Conservation (phyloP, 2,329 filamentous ascomycete genomes). For the Corinectria fuckeliana region DNA sequence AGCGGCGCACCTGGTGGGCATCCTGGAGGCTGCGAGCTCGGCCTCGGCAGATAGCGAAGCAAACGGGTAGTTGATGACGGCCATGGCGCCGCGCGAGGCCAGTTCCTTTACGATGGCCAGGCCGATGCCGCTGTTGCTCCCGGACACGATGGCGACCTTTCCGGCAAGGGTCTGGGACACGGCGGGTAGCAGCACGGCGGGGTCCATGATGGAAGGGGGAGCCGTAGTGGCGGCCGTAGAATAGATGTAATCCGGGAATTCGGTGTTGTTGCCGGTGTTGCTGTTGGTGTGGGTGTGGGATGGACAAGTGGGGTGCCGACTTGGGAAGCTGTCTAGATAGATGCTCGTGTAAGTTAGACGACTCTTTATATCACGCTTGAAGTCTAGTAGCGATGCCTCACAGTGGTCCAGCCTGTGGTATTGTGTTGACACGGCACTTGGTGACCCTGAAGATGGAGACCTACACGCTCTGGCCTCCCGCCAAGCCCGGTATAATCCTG, state of each 20-base stretch:
- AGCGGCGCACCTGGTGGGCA: constrained; percentile 43
- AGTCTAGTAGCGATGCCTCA: not conserved
- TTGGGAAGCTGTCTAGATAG: not conserved
- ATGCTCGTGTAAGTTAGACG: constrained; percentile 6
- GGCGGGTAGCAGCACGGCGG: constrained; percentile 9
- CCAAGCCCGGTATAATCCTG: not conserved
- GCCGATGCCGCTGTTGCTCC: constrained; percentile 48
- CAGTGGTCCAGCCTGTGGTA: not conserved
- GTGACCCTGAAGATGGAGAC: constrained; percentile 2
- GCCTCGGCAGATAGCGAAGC: constrained; percentile 40
- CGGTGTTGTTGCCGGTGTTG: not conserved
- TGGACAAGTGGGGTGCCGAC: constrained; percentile 2
- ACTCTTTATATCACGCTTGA: constrained; percentile 14
- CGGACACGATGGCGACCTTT: constrained; percentile 28
- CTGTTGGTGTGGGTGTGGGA: not conserved
- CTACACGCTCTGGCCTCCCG: not conserved
- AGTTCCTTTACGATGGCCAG: constrained; percentile 50
- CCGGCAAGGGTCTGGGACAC: constrained; percentile 19
- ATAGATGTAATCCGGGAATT: not conserved
- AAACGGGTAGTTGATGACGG: constrained; percentile 46
- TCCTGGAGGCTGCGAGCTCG: constrained; percentile 22
- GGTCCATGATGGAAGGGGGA: constrained; percentile 11
- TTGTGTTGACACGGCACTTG: constrained; percentile 12
- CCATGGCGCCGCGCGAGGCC: constrained; percentile 10
- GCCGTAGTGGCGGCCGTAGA: not conserved